phyloP scores from a whole-genome alignment of 163 green algal species.

The Chlamydomonas reinhardtii region DNA sequence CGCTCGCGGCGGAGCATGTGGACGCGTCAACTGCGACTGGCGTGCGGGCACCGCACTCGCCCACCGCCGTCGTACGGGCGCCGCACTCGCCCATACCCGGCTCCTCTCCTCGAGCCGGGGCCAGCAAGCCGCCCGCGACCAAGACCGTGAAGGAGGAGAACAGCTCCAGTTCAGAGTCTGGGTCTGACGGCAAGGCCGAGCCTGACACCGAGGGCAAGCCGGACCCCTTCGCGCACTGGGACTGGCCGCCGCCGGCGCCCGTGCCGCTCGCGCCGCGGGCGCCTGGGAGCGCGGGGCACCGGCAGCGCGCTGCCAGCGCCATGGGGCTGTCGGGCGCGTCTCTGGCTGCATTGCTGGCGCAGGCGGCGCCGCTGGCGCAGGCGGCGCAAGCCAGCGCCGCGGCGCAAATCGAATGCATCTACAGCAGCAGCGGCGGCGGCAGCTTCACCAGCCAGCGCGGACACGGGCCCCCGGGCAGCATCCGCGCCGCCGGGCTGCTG shows the following conservation, averaged over 20 bases:
- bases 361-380: constrained; percentile 37
- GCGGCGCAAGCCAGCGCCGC: constrained; percentile 27
- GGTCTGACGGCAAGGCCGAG: no score
- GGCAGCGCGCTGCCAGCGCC: neutral
- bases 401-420: neutral
- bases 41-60: no score
- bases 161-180: no score
- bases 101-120: no score
- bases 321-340: constrained; percentile 10
- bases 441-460: constrained; percentile 26
- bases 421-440: neutral
- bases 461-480: no score
- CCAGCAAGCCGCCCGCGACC: no score
- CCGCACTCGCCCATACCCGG: no score
- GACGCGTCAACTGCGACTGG: no score
- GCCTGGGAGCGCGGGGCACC: neutral
- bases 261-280: neutral
- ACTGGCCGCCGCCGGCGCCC: constrained; percentile 24
- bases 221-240: constrained; percentile 35
- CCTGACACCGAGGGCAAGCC: no score
- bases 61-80: no score
- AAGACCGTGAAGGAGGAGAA: no score
- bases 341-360: constrained; percentile 12
- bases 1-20: neutral
- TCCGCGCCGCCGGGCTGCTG: no score